phyloP scores from a whole-genome alignment of 139 green algal species.

The Bryopsis sp. region DNA sequence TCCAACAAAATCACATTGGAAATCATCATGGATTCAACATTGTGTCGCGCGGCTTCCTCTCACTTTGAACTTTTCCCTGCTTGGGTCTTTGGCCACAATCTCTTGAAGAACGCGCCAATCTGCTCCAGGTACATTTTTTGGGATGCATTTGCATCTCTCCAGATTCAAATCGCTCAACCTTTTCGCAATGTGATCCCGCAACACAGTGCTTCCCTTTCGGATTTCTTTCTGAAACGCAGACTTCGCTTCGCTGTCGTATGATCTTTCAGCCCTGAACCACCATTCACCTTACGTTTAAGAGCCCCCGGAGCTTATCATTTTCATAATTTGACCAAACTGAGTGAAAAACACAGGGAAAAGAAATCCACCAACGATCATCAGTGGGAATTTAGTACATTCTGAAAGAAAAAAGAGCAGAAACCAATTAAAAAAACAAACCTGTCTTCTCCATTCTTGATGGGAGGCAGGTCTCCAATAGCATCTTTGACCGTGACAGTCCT shows the following conservation, averaged over 20 bases:
- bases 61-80: conserved; percentile 55
- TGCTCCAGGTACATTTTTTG: conserved; percentile 77
- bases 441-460: conserved; percentile 65
- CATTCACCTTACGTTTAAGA: neutral
- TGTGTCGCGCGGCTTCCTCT: too few relatives aligned
- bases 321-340: too few relatives aligned
- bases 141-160: conserved; percentile 86
- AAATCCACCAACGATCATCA: too few relatives aligned
- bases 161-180: conserved; percentile 95
- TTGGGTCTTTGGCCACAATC: conserved; percentile 60
- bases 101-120: conserved; percentile 87
- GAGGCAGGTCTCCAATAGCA: conserved; percentile 83
- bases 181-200: conserved; percentile 89
- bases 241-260: conserved; percentile 40
- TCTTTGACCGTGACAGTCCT: conserved; percentile 86
- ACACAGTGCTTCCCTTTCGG: conserved; percentile 29
- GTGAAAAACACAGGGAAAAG: too few relatives aligned
- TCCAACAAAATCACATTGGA: neutral
- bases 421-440: too few relatives aligned
- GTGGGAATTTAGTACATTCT: too few relatives aligned
- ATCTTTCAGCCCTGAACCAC: conserved; percentile 32
- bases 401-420: too few relatives aligned
- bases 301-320: too few relatives aligned
- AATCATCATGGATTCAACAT: too few relatives aligned
- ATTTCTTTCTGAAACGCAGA: conserved; percentile 77